Evolutionary conservation across 768 basidiomycete genomes (phyloP), one percentile per base, ranked within the genome.

Genomic region (Galerina marginata): DNA sequence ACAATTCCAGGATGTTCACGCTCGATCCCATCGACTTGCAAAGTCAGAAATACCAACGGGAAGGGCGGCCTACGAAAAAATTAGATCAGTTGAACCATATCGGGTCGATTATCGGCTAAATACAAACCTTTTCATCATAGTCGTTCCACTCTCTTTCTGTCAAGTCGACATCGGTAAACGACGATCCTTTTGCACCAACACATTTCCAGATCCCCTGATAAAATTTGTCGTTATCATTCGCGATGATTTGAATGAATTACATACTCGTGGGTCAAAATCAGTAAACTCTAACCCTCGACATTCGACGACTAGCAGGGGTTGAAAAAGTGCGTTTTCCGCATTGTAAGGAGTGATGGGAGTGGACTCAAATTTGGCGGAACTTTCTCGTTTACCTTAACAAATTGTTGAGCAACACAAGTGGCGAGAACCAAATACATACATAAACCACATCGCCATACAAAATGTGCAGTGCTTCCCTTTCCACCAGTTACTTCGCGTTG

Each of bases 241-340:
- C 20, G 11, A 36, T 11, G 33, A 45, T 37, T n/a, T 11, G 39
- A 14, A 38, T 44, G 37, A 25, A 66, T 4, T 16, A 59, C 81
- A 52, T 69, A 92, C 93, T 67, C 76, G 76, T 6, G 90, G 90
- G 71, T 93, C 86, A 71, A 96, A 96, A 4, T 74, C 85, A 6
- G 79, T 80, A 62, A 96, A 91, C 70, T 96, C 94, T 15, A 96
- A 81, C 4, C 94, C 95, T 25, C 94, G 83, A 69, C 94, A 96
- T 65, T 96, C 94, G 42, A 96, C 77, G 3, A 82, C 81, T 6
- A 94, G 74, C 29, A 96, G 75, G 4, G 88, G 85, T 0, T 81
- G 82, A 49, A 88, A 87, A 48, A 85, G 80, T 9, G 79, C 86
- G 56, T 86, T 84, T 61, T 90, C 88, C 23, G 80, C 77, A 0